These are phyloP conservation scores for Rhizopus microsporus DNA, from an alignment of 371 early-diverging fungal species.

Conservation along the genomic window DNA sequence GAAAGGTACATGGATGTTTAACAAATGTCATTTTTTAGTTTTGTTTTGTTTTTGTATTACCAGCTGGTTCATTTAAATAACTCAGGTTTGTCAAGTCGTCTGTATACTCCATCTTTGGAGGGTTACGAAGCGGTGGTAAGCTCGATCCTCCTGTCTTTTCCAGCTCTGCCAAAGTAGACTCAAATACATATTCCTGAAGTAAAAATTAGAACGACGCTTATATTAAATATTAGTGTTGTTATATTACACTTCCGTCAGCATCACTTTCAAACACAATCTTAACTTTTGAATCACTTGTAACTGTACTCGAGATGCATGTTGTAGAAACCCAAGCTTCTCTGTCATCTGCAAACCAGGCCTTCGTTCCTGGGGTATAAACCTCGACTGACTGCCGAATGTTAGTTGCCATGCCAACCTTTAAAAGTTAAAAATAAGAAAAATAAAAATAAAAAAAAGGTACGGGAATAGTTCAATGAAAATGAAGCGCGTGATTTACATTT, in stretches of 20 bases:
- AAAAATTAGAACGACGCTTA: background rate
- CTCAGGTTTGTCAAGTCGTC: constrained; percentile 92
- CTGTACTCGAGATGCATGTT: constrained; percentile 56
- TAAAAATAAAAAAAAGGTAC: background rate
- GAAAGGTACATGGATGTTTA: background rate
- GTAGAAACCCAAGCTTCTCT: constrained; percentile 87
- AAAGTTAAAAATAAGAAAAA: constrained; percentile 3
- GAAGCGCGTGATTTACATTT: no score
- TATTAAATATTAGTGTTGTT: background rate
- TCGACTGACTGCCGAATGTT: constrained; percentile 52
- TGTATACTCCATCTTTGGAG: constrained; percentile 83
- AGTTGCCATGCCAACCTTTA: background rate
- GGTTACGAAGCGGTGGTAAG: constrained; percentile 90
- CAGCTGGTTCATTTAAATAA: constrained; percentile 89
- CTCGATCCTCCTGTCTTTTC: constrained; percentile 61
- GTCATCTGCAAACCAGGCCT: constrained; percentile 88
- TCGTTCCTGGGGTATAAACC: constrained; percentile 68
- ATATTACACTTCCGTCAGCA: constrained; percentile 53
- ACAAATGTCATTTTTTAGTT: background rate
- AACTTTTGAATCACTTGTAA: constrained; percentile 54
- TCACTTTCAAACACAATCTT: constrained; percentile 65
- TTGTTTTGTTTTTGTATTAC: constrained; percentile 42
- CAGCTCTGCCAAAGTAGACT: constrained; percentile 72
- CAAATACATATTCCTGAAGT: constrained; percentile 73
- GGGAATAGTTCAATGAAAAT: background rate